Base-by-base conservation (phyloP, 1,284 basidiomycete genomes). In the Limonomyces culmigenus region DNA sequence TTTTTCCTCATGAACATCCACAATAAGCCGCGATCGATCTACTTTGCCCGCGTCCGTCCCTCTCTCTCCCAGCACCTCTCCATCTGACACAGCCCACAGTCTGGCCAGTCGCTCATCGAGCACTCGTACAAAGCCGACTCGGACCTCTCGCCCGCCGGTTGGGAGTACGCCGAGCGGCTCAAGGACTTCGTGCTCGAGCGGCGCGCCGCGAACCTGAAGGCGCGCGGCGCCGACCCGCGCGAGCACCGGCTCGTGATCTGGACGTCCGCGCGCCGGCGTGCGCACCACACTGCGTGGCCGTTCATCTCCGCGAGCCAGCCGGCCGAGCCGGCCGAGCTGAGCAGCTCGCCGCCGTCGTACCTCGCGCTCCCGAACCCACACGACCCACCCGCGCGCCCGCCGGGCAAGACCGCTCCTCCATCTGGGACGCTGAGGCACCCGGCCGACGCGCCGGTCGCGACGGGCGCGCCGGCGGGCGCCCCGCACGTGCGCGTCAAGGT, bases 1-100 rank as follows among this genome's bases (percentile, higher is more conserved):
- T 95, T 93, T 61, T 95, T 92, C 69, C 67, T 95, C 40, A 96
- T 95, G 93, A 97, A 95, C 53, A 96, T 93, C 38, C 92, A 98
- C 61, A 93, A 93, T 50, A 67, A 70, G 34, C 81, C 79, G 46
- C 70, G 92, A 15, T 91, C 80, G 31, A 93, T 92, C 41, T 93
- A 88, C 55, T 93, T 95, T 56, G 89, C 89, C 4, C 63, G 89
- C 33, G 88, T 92, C 49, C 41, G 79, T 53, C 3, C 16, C 29
- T 25, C 12, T 33, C 30, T 11, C 42, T 35, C 23, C 34, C 18
- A 3, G 10, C 14, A 16, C 11, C n/a, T 11, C 38, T 19, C 5
- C 11, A 10, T 6, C 30, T 32, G 30, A 32, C 8, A 8, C 29
- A 19, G 8, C 19, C 6, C 10, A 5, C 38, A 81, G 85, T 92